These are phyloP conservation scores for Cystofilobasidium ferigula DNA, from an alignment of 768 basidiomycete genomes.

Conservation along the genomic window DNA sequence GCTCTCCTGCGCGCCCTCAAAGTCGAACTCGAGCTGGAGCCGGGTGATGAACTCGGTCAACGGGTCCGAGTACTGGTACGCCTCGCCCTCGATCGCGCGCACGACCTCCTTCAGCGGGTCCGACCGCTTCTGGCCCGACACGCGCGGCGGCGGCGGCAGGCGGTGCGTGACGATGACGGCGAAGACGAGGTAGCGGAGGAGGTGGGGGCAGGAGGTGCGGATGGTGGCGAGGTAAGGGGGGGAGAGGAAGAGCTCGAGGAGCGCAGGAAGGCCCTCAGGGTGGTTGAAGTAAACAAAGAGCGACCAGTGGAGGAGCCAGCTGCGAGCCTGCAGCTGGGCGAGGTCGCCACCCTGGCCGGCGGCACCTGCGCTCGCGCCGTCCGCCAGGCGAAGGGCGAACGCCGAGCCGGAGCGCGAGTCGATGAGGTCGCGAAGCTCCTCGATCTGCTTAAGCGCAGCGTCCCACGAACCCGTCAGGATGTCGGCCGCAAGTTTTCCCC, in stretches of 20 bases:
- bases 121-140: conserved; percentile 57
- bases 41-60: conserved; percentile 87
- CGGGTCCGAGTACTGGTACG: conserved; percentile 91
- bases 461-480: conserved; percentile 93
- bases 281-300: conserved; percentile 99
- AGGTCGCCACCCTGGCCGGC: conserved; percentile 44
- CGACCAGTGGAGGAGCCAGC: conserved; percentile 96
- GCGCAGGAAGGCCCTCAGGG: conserved; percentile 73
- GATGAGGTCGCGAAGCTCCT: conserved; percentile 83
- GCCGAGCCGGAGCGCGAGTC: conserved; percentile 53
- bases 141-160: conserved; percentile 42
- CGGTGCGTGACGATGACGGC: conserved; percentile 88
- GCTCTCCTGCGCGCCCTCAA: conserved; percentile 82
- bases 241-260: conserved; percentile 91
- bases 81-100: conserved; percentile 85
- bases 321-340: conserved; percentile 79
- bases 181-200: conserved; percentile 84
- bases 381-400: conserved; percentile 36
- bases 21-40: conserved; percentile 90
- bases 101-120: conserved; percentile 86
- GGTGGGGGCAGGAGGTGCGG: conserved; percentile 88
- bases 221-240: conserved; percentile 97
- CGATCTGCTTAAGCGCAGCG: conserved; percentile 85
- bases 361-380: conserved; percentile 33
- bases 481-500: conserved; percentile 96